phyloP scores from a whole-genome alignment of 225 moss, liverwort and hornwort species.

The Physcomitrium patens region DNA sequence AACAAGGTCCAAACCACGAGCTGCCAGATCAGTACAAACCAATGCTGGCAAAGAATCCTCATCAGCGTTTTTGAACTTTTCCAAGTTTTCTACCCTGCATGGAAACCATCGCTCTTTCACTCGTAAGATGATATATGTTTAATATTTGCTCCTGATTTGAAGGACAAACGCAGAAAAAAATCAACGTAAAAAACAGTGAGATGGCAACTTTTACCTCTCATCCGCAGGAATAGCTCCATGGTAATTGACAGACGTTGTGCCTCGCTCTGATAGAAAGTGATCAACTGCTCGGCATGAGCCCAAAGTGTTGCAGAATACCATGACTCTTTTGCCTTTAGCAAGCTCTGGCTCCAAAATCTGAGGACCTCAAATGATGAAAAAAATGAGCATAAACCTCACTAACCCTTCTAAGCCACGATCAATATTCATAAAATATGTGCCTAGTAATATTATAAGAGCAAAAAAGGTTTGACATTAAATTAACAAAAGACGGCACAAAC shows the following conservation, averaged over 20 bases:
- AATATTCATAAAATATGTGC: neutral
- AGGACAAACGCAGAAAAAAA: neutral
- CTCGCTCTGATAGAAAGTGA: slow-evolving; percentile 81
- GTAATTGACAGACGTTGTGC: slow-evolving; percentile 85
- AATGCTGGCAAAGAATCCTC: slow-evolving; percentile 72
- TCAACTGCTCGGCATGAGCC: slow-evolving; percentile 97
- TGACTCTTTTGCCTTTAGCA: slow-evolving; percentile 83
- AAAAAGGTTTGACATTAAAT: slow-evolving; percentile 10
- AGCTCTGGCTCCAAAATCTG: slow-evolving; percentile 96
- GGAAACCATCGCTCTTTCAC: slow-evolving; percentile 23
- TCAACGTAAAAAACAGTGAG: slow-evolving; percentile 3
- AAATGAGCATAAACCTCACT: neutral
- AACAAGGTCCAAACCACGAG: slow-evolving; percentile 93
- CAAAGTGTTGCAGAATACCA: slow-evolving; percentile 98
- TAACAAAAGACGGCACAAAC: slow-evolving; percentile 4
- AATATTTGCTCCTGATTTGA: neutral
- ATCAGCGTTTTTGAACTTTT: slow-evolving; percentile 73
- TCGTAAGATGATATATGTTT: slow-evolving; percentile 22
- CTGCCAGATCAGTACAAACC: slow-evolving; percentile 96
- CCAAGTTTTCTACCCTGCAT: slow-evolving; percentile 88
- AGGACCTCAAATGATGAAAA: neutral
- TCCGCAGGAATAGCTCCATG: slow-evolving; percentile 98
- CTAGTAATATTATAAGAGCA: neutral
- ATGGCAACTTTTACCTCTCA: slow-evolving; percentile 62
- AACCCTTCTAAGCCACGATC: slow-evolving; percentile 15